These are phyloP conservation scores for Adansonia grandidieri DNA, from an alignment of 441 rosid species.

Conservation along the genomic window DNA sequence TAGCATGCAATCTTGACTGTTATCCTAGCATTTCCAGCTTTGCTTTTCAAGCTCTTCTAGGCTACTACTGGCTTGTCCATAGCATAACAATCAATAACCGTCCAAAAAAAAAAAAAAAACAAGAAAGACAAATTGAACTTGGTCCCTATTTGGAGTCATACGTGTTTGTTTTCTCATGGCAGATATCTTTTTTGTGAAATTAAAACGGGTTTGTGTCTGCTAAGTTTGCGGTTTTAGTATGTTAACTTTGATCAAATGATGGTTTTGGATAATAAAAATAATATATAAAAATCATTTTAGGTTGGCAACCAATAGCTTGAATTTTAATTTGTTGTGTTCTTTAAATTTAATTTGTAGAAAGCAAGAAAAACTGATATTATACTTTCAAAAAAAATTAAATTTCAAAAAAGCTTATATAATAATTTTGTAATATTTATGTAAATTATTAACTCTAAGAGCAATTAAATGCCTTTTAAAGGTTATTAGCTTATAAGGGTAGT, in stretches of 20 bases:
- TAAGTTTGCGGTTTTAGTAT: background rate
- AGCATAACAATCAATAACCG: background rate
- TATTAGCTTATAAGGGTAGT: too few relatives aligned
- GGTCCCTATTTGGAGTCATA: background rate
- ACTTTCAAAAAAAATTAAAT: too few relatives aligned
- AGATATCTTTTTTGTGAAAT: background rate
- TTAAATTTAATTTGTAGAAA: too few relatives aligned
- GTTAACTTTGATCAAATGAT: background rate
- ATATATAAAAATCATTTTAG: too few relatives aligned
- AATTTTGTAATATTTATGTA: too few relatives aligned
- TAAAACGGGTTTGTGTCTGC: background rate
- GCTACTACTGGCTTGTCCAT: background rate
- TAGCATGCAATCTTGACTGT: background rate
- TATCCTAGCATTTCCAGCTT: slow-evolving; percentile 13
- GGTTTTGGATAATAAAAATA: too few relatives aligned
- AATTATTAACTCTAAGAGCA: too few relatives aligned
- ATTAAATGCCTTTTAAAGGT: too few relatives aligned
- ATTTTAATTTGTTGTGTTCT: too few relatives aligned
- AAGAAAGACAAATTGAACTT: background rate
- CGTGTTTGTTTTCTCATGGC: background rate
- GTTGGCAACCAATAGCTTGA: too few relatives aligned
- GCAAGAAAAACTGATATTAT: too few relatives aligned
- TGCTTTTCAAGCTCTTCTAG: background rate
- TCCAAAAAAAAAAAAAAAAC: background rate
- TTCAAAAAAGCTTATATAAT: too few relatives aligned